Base-by-base conservation (phyloP, 1,139 yeast genomes). In the Spencermartinsiella ligniputridi region DNA sequence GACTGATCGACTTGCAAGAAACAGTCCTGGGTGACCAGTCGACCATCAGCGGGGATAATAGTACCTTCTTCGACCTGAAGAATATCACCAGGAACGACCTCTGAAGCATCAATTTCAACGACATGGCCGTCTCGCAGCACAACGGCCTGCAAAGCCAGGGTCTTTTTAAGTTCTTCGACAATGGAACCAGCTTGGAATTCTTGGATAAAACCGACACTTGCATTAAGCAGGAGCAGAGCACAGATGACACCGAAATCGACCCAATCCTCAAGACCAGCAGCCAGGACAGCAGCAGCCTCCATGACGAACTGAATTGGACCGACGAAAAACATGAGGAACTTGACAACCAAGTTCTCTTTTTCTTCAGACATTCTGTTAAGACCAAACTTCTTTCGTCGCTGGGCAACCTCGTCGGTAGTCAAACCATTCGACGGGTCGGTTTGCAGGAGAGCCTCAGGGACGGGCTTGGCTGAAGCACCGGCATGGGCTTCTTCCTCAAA, bases 291-390 rank as follows among this genome's bases (percentile, higher is more conserved):
- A 64, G 97, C 97, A 67, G 95, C 71, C 75, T 89, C 97, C 97
- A 90, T 90, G 68, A 90, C 97, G 82, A 90, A 90, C 76, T 90
- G 97, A 70, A 90, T 89, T 59, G 97, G 97, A 74, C 97, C 97
- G 56, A 90, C 86, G 69, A 90, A 90, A 78, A 88, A 90, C 88
- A 82, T 81, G 63, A 86, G 67, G 69, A 90, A 89, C 77, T 90
- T 90, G 58, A 88, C 70, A 50, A 88, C 63, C 71, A 86, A 56
- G 73, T 85, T 86, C 73, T 87, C 96, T 63, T 79, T 73, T 68
- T 89, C 96, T 72, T 90, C 97, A 57, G 90, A 83, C 95, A 90
- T 87, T 74, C 86, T 92, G 72, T 90, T 90, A 60, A 81, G 71
- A 76, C 97, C 97, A 66, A 73, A 90, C 79, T 84, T 87, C 86